A percentile compares a stretch with the other conserved stretches of the same genome.
Conservation (phyloP, 2,329 filamentous ascomycete genomes). For the Didymella pomorum region DNA sequence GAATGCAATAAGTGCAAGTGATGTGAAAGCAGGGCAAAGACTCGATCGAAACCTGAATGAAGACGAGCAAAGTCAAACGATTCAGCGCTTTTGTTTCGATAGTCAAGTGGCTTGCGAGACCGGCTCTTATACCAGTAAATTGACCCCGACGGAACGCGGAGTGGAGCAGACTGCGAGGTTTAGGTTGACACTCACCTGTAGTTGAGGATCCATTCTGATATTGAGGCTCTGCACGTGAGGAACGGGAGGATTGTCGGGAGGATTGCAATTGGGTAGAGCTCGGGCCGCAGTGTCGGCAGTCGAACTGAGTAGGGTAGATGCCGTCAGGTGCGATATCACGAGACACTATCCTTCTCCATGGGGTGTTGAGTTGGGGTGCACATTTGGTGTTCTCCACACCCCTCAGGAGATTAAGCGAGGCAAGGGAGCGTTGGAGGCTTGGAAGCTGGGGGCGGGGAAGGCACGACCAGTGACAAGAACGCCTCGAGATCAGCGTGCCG, state of each 20-base stretch:
- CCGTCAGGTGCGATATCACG: constrained; percentile 10
- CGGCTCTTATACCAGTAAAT: constrained; percentile 14
- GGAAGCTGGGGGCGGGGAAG: constrained; percentile 17
- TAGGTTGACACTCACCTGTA: constrained; percentile 19
- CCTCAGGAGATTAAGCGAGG: constrained; percentile 22
- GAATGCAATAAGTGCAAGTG: constrained; percentile 10
- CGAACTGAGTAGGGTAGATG: constrained; percentile 2
- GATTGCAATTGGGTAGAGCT: constrained; percentile 21
- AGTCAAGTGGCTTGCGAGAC: constrained; percentile 17
- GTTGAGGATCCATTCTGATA: constrained; percentile 20
- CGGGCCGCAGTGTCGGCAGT: constrained; percentile 26
- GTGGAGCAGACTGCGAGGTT: constrained; percentile 4
- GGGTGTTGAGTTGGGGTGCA: constrained; percentile 21
- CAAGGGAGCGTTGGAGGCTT: constrained; percentile 20
- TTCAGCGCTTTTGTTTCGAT: constrained; percentile 14
- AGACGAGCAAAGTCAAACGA: constrained; percentile 21
- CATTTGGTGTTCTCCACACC: constrained; percentile 10
- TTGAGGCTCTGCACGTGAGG: constrained; percentile 14
- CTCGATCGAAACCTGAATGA: constrained; percentile 10
- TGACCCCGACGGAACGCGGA: background rate
- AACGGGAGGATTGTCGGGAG: constrained; percentile 22
- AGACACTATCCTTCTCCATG: constrained; percentile 19
- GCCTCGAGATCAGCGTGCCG: constrained; percentile 23
- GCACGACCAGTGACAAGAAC: constrained; percentile 18
- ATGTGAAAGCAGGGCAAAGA: background rate